These are phyloP conservation scores for Poronia punctata DNA, from an alignment of 495 filamentous ascomycete genomes.

Conservation along the genomic window DNA sequence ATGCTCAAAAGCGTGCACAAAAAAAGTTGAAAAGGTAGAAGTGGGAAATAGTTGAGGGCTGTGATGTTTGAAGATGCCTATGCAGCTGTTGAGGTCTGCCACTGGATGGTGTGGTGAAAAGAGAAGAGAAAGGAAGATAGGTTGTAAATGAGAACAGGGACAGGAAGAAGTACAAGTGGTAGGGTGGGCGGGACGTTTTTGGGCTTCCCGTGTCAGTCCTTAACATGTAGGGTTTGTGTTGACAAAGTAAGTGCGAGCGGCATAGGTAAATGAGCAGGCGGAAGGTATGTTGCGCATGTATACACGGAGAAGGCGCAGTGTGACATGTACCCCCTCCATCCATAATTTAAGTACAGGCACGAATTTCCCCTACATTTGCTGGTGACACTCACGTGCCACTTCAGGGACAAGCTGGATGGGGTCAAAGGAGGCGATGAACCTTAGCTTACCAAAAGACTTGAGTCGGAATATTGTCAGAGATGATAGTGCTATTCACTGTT, in stretches of 20 bases:
- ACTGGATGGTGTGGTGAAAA: conserved; percentile 12
- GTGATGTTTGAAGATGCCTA: conserved; percentile 20
- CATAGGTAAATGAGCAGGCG: not conserved
- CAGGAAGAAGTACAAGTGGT: not conserved
- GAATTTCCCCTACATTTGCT: no score
- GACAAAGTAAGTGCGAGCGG: not conserved
- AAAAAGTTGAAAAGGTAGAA: conserved; percentile 17
- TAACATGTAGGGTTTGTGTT: not conserved
- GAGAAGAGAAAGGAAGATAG: conserved; percentile 9
- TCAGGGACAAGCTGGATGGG: no score
- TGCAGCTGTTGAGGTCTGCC: conserved; percentile 14
- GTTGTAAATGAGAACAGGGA: conserved; percentile 3
- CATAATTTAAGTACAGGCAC: no score
- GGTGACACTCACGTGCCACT: no score
- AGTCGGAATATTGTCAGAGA: no score
- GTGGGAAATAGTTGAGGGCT: conserved; percentile 14
- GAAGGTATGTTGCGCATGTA: not conserved
- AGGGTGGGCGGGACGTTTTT: not conserved
- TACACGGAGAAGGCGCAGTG: no score
- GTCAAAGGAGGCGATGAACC: no score
- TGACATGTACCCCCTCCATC: no score
- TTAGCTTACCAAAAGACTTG: no score
- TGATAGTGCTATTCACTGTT: no score
- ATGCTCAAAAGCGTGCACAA: conserved; percentile 30
- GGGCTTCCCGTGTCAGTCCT: not conserved